These are phyloP conservation scores for Wallacemonas sp. DNA, from an alignment of 208 protist species.

Conservation along the genomic window DNA sequence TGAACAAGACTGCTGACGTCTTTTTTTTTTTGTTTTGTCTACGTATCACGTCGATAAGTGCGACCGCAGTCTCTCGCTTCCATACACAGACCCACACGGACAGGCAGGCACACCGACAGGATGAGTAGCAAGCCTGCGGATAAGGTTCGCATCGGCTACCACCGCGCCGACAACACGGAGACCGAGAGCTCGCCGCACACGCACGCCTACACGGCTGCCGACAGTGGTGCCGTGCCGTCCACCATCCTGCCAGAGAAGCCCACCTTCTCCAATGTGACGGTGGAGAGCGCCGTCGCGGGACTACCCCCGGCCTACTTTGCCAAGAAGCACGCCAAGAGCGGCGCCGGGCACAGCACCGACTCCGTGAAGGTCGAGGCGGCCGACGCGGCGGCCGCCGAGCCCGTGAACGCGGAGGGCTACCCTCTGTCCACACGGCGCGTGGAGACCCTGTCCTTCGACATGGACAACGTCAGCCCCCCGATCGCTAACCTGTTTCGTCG, in stretches of 20 bases:
- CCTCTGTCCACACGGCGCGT: conserved; percentile 69
- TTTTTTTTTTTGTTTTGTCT: no score
- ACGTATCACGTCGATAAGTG: no score
- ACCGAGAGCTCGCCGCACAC: conserved; percentile 86
- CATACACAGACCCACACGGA: no score
- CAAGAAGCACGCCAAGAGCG: conserved; percentile 2
- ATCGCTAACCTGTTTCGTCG: conserved; percentile 98
- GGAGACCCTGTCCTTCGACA: conserved; percentile 82
- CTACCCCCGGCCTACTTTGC: conserved; percentile 39
- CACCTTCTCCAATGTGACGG: conserved; percentile 70
- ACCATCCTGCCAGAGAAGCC: conserved; percentile 68
- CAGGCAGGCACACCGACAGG: no score
- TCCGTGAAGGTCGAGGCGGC: neutral
- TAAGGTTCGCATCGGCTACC: conserved; percentile 72
- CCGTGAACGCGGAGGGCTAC: conserved; percentile 24
- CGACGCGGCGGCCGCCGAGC: conserved; percentile 3
- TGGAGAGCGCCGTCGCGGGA: conserved; percentile 60
- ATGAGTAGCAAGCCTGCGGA: conserved; percentile 21
- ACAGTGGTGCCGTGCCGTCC: conserved; percentile 29
- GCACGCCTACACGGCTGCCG: conserved; percentile 47
- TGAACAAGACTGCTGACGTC: no score
- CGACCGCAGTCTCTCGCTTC: no score
- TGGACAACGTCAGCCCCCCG: conserved; percentile 76
- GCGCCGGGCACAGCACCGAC: conserved; percentile 13
- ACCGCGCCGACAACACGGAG: conserved; percentile 79